phyloP scores from a whole-genome alignment of 83 land plant genomes.

The Thuja plicata region DNA sequence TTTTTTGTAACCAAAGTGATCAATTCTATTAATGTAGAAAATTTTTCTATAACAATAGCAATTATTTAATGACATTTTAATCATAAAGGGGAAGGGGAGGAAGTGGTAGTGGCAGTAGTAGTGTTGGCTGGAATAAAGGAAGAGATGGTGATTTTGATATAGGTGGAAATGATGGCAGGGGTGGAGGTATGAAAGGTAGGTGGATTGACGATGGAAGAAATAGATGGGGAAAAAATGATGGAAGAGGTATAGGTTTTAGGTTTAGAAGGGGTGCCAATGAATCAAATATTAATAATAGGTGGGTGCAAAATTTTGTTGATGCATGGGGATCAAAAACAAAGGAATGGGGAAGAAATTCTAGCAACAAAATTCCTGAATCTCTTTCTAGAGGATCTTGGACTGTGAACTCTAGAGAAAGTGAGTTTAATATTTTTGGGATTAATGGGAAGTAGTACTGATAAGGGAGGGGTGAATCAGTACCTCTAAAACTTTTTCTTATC shows the following conservation, averaged over 20 bases:
- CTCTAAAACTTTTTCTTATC: too few relatives aligned
- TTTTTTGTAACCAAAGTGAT: too few relatives aligned
- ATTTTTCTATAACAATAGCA: too few relatives aligned
- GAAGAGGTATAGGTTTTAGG: slow-evolving; percentile 15
- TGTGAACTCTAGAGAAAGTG: background rate
- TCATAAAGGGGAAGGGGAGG: slow-evolving; percentile 30
- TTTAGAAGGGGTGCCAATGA: too few relatives aligned
- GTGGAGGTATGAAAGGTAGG: too few relatives aligned
- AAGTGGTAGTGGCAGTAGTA: slow-evolving; percentile 13
- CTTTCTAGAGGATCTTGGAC: background rate
- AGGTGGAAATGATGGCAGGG: slow-evolving; percentile 16
- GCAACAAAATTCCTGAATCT: background rate
- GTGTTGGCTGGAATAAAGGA: slow-evolving; percentile 19
- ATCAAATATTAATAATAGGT: too few relatives aligned
- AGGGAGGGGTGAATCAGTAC: too few relatives aligned
- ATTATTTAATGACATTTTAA: too few relatives aligned
- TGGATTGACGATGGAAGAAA: slow-evolving; percentile 17
- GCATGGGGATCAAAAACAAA: slow-evolving; percentile 6
- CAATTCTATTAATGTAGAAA: too few relatives aligned
- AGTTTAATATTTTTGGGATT: too few relatives aligned
- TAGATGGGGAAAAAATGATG: slow-evolving; percentile 7
- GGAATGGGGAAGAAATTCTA: background rate
- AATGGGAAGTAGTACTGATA: too few relatives aligned
- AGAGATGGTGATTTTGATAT: slow-evolving; percentile 20
- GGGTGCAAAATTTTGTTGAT: too few relatives aligned